Evolutionary conservation across 2,329 filamentous ascomycete species (phyloP), one percentile per base, ranked within the genome.

Genomic region (Beauveria sp.): DNA sequence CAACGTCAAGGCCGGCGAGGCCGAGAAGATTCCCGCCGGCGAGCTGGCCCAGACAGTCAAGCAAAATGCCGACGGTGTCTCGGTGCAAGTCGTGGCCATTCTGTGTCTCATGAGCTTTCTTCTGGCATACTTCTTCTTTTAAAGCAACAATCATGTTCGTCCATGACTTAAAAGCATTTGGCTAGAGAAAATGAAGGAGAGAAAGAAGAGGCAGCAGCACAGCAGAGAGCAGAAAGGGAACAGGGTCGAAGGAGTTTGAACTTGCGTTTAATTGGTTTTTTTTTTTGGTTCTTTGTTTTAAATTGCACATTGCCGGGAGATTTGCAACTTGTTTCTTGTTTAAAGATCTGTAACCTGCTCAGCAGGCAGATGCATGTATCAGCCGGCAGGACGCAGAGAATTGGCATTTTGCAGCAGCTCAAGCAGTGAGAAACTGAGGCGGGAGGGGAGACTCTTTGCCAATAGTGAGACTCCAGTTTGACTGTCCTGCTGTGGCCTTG

Each of bases 51-150:
- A 83, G 69, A 80, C 80, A 67, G 79, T 78, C 64, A 80, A 78
- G 71, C 81, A 76, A 72, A 86, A 76, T 7, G 70, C 72, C 66
- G 86, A 92, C 67, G 93, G 94, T 24, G 93, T 99, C 3, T 87
- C 94, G 0, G 85, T 99, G 55, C 88, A 93, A 73, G 84, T 93
- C 64, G 90, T 90, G 50, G 93, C 94, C 24, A 79, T 85, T 24
- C 79, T 99, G 48, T 97, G 92, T 72, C 79, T 99, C 69, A 69
- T 96, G 65, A 92, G 91, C 79, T 99, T 99, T 79, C 76, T 99
- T 71, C 83, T 97, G 68, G 94, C 92, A 60, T 99, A 97, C 77
- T 85, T 97, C 75, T 92, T 99, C 80, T 99, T 99, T 76, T 99
- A 86, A 81, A 55, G 30, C 51, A 54, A 37, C 12, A 16, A 3